These are phyloP conservation scores for Saccharomyces eubayanus DNA, from an alignment of 805 yeast genomes.

Conservation along the genomic window DNA sequence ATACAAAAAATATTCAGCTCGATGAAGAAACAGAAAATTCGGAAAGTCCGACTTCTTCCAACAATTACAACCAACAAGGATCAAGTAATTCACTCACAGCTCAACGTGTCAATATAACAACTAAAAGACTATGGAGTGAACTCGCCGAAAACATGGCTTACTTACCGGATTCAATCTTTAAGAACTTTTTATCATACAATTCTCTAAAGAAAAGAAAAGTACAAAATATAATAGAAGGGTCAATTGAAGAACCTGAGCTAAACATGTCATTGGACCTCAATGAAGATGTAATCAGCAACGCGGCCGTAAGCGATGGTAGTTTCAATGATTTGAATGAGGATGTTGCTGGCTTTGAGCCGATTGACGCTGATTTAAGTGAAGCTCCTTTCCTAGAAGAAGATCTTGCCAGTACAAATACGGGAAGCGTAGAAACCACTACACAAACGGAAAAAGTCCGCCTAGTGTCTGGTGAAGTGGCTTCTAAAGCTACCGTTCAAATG, in stretches of 20 bases:
- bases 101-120: neutral
- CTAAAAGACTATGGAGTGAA: constrained; percentile 20
- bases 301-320: constrained; percentile 1
- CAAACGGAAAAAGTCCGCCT: constrained; percentile 12
- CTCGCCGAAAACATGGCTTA: constrained; percentile 11
- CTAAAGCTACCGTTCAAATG: constrained; percentile 24
- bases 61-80: neutral
- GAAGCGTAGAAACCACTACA: neutral
- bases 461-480: constrained; percentile 17
- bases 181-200: constrained; percentile 12
- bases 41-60: neutral
- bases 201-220: constrained; percentile 17
- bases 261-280: constrained; percentile 21
- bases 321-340: constrained; percentile 3
- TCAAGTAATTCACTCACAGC: neutral
- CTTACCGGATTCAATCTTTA: constrained; percentile 14
- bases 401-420: neutral
- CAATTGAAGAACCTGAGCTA: constrained; percentile 13
- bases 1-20: constrained; percentile 10
- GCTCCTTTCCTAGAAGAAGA: neutral
- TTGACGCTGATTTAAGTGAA: constrained; percentile 9
- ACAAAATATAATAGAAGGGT: neutral
- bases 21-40: constrained; percentile 15
- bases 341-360: constrained; percentile 8
- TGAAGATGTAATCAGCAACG: constrained; percentile 8